Percentiles rank a stretch among this genome's conserved stretches.
These are phyloP conservation scores for Scheffersomyces coipomensis DNA, from an alignment of 805 yeast species.

Conservation along the genomic window DNA sequence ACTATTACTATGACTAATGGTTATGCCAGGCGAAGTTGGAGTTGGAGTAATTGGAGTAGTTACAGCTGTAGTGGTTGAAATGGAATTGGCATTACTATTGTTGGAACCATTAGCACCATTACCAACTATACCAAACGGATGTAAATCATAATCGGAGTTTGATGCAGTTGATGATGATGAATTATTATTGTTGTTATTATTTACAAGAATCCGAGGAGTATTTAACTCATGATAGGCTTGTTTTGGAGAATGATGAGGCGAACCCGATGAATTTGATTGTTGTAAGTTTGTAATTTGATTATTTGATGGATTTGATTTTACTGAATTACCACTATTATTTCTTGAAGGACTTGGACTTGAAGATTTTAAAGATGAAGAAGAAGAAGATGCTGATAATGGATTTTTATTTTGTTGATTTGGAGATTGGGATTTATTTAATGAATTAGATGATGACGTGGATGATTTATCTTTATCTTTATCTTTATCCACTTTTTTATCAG, in stretches of 20 bases:
- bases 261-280: constrained; percentile 4
- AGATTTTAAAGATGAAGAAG: constrained; percentile 22
- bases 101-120: neutral
- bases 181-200: constrained; percentile 8
- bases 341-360: constrained; percentile 35
- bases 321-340: constrained; percentile 24
- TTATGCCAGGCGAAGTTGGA: constrained; percentile 18
- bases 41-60: constrained; percentile 17
- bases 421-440: constrained; percentile 2
- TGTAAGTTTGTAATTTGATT: constrained; percentile 6
- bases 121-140: neutral
- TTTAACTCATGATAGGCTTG: constrained; percentile 10
- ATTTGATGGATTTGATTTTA: constrained; percentile 17
- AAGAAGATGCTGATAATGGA: constrained; percentile 12
- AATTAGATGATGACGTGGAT: constrained; percentile 2
- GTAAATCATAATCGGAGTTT: constrained; percentile 4
- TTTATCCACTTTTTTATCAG: constrained; percentile 37
- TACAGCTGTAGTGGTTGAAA: neutral
- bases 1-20: neutral
- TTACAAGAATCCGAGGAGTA: constrained; percentile 19
- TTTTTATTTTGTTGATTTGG: constrained; percentile 11
- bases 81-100: constrained; percentile 5
- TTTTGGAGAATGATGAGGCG: constrained; percentile 16
- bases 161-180: constrained; percentile 7
- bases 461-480: constrained; percentile 13